These are phyloP conservation scores for Hygrocybe coccinea DNA, from an alignment of 768 basidiomycete species.

Conservation along the genomic window DNA sequence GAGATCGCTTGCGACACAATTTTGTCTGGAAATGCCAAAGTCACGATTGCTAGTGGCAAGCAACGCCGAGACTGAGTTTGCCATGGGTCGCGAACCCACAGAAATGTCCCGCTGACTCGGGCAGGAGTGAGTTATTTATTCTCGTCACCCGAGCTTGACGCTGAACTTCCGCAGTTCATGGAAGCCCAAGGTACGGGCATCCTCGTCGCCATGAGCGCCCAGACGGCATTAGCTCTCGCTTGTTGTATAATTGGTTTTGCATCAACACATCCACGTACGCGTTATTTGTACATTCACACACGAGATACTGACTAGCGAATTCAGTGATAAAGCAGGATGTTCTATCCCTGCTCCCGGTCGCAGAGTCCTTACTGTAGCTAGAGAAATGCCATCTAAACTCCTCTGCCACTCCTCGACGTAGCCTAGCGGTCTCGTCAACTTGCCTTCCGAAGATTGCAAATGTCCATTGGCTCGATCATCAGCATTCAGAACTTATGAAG, in stretches of 20 bases:
- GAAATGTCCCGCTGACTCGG: slow-evolving; percentile 98
- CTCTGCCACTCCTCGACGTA: slow-evolving; percentile 75
- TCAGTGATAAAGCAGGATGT: slow-evolving; percentile 95
- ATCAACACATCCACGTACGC: slow-evolving; percentile 89
- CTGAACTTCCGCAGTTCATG: slow-evolving; percentile 72
- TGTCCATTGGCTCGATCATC: slow-evolving; percentile 90
- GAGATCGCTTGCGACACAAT: slow-evolving; percentile 98
- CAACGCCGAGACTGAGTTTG: slow-evolving; percentile 94
- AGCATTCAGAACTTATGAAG: slow-evolving; percentile 74
- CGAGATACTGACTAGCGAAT: background rate
- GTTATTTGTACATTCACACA: background rate
- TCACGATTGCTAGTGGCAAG: slow-evolving; percentile 99
- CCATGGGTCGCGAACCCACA: slow-evolving; percentile 97
- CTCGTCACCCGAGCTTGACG: background rate
- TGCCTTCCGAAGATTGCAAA: slow-evolving; percentile 89
- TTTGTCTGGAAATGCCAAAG: slow-evolving; percentile 92
- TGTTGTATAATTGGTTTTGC: slow-evolving; percentile 93
- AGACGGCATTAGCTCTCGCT: slow-evolving; percentile 91
- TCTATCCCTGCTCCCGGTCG: slow-evolving; percentile 96
- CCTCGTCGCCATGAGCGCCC: slow-evolving; percentile 94
- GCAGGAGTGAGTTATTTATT: slow-evolving; percentile 62
- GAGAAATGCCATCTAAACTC: slow-evolving; percentile 74
- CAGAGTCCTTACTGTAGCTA: slow-evolving; percentile 84
- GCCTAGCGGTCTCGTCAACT: slow-evolving; percentile 92
- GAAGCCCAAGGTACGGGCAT: slow-evolving; percentile 96